Evolutionary conservation across 495 filamentous ascomycete genomes (phyloP).

Genomic region (Penicillium daleae): DNA sequence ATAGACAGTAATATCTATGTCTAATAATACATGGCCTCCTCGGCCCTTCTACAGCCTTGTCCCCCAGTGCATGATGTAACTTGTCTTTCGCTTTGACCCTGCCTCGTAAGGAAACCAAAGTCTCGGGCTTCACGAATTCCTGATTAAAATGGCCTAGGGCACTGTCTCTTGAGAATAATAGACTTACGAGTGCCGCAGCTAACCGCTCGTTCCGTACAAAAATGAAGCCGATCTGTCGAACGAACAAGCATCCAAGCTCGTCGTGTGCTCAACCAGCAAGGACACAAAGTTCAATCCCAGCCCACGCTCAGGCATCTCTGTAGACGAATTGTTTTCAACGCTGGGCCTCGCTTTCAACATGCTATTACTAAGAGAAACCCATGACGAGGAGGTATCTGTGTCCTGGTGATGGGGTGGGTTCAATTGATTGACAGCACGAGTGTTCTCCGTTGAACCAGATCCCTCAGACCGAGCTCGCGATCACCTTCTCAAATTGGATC

Average conservation of each 20-base stretch:
- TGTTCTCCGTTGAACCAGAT: background rate
- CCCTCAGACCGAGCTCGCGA: background rate
- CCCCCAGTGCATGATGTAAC: background rate
- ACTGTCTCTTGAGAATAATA: background rate
- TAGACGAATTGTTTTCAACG: background rate
- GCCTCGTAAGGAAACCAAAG: background rate
- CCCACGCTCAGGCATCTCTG: background rate
- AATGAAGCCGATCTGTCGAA: background rate
- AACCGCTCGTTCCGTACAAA: background rate
- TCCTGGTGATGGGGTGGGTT: background rate
- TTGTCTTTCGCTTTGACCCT: background rate
- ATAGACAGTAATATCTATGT: background rate
- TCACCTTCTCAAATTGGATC: background rate
- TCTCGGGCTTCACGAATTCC: background rate
- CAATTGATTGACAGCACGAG: too few species aligned
- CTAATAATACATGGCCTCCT: background rate
- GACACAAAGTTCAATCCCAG: background rate
- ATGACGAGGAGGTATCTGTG: background rate
- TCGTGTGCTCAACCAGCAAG: background rate
- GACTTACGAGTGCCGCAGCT: background rate
- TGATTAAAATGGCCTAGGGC: background rate
- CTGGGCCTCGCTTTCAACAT: background rate
- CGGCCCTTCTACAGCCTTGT: too few species aligned
- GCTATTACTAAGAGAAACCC: background rate
- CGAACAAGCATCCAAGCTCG: background rate